These are phyloP conservation scores for Zygoascus hellenicus DNA, from an alignment of 1,139 yeast genomes.

Conservation along the genomic window DNA sequence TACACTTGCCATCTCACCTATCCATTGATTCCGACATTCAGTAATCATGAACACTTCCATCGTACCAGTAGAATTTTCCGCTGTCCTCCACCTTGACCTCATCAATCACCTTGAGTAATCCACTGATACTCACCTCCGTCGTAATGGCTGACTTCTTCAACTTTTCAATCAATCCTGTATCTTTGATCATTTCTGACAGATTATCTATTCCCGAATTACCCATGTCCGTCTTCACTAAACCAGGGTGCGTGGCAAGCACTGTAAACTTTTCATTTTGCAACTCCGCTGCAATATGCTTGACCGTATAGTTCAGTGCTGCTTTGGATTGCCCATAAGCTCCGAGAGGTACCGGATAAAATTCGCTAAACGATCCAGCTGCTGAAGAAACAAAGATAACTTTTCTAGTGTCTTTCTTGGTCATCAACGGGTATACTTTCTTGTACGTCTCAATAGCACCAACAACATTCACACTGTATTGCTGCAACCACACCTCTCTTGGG, in stretches of 20 bases:
- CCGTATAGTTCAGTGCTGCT: slow-evolving; percentile 33
- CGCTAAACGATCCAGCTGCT: slow-evolving; percentile 26
- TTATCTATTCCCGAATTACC: slow-evolving; percentile 16
- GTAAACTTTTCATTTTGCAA: slow-evolving; percentile 24
- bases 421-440: slow-evolving; percentile 18
- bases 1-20: too few species aligned
- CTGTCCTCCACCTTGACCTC: slow-evolving; percentile 10
- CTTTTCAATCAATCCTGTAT: slow-evolving; percentile 9
- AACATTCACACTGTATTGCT: slow-evolving; percentile 30
- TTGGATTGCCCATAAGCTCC: slow-evolving; percentile 26
- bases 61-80: slow-evolving; percentile 14
- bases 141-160: slow-evolving; percentile 1
- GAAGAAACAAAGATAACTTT: slow-evolving; percentile 26
- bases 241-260: slow-evolving; percentile 33
- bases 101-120: slow-evolving; percentile 10
- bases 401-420: slow-evolving; percentile 21
- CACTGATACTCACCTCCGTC: slow-evolving; percentile 13
- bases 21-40: too few species aligned
- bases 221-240: slow-evolving; percentile 33
- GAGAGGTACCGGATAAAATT: slow-evolving; percentile 22
- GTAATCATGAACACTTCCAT: slow-evolving; percentile 11
- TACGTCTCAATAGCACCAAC: slow-evolving; percentile 34
- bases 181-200: not conserved
- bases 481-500: slow-evolving; percentile 28
- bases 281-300: slow-evolving; percentile 26